Evolutionary conservation across 305 asterid genomes (phyloP), one percentile per base, ranked within the genome.

Genomic region (Rubia occidens): DNA sequence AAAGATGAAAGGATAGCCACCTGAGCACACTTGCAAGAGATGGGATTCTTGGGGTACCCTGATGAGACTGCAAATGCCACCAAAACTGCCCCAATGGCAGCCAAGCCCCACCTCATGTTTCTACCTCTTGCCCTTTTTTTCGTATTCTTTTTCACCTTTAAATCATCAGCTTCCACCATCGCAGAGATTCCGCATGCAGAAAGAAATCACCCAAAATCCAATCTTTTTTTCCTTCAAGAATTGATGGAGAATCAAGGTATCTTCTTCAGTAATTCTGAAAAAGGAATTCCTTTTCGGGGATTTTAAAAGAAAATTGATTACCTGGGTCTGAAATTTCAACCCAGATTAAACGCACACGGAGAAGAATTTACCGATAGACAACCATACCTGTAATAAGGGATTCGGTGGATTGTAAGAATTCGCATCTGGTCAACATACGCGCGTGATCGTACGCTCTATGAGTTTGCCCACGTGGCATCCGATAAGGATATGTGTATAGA

Each of bases 21-120:
- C 98, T 89, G 80, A 69, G 90, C 75, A 81, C 98, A 92, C 44
- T 56, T 85, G 60, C 98, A 92, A 17, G 86, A 78, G 72, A 84
- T 88, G 60, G 71, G 80, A 78, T 83, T 67, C 11, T 75, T 82
- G 11, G 84, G 78, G 55, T 69, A 78, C 74, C 75, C 80, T 55
- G 79, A 80, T 51, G 92, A 60, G 20, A 79, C 51, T 5, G 82
- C 77, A 15, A 89, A 72, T 70, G 95, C 68, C 78, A 82, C 86
- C 76, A 86, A 54, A 59, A 84, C 78, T 3, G 89, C 86, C 56
- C 83, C 90, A 42, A 84, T 73, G 42, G 71, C 78, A 47, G 85
- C 80, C 89, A 84, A 79, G 66, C 80, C 85, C 79, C 73, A 80
- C 76, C 71, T 79, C 70, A 81, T 71, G 21, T 40, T 75, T 64